Base-by-base conservation (phyloP, 768 basidiomycete genomes). In the Lactarius pseudohatsudake region DNA sequence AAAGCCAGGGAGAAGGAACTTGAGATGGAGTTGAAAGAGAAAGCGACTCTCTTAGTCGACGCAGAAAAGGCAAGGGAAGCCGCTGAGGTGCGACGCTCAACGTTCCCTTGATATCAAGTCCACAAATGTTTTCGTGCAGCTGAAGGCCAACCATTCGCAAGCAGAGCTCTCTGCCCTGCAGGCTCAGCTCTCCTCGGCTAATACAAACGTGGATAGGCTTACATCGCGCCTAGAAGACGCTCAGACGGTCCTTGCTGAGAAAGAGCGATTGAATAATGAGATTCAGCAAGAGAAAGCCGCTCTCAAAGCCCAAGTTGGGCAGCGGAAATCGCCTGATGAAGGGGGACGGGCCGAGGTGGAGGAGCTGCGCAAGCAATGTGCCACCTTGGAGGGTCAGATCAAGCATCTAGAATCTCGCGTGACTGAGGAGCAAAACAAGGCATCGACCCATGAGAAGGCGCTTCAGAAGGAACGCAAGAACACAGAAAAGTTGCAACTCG, bases 261-360 rank as follows among this genome's bases (percentile, higher is more conserved):
- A 90, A 43, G 81, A 87, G 65, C 81, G 80, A 55, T 73, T 79
- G 40, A 82, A 86, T 62, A 82, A 84, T 50, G 88, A 90, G 47
- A 79, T 85, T 28, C 83, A 85, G 66, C 83, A 85, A 7, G 80
- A 81, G 11, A 83, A 82, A 57, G 75, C 76, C 5, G 82, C 88
- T 50, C 77, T 91, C 43, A 81, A 83, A 59, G 81, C 82, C 18
- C 90, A 92, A 70, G 77, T 92, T 10, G 83, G 84, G 50, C 85
- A 87, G 72, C 91, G 88, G 89, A 81, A 89, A 71, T 81, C 75
- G 32, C 75, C 90, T 20, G 91, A 91, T 71, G 85, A 78, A 32
- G 86, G 84, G 57, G 88, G 85, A 57, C 85, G 82, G 13, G 82
- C 79, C 20, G 86, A 89, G 38, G 78, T 82, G 10, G 89, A 87